Conservation (phyloP, 305 asterid species). For the Fraxinus latifolia region DNA sequence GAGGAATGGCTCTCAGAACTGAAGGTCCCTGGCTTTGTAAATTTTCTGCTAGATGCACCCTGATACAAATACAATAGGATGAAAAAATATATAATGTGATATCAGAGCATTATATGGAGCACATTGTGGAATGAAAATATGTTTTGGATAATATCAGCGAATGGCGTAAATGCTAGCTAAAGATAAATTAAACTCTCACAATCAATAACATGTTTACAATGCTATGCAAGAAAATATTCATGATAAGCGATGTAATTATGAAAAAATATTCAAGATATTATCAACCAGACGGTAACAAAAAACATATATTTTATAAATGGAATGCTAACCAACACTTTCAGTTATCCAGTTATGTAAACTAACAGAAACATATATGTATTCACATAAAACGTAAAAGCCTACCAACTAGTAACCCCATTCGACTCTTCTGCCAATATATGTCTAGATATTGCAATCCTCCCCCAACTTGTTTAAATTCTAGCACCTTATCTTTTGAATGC, state of each 20-base stretch:
- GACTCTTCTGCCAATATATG: background rate
- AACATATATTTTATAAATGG: background rate
- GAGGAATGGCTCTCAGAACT: constrained; percentile 47
- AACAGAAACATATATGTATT: background rate
- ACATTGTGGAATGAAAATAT: background rate
- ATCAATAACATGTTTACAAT: background rate
- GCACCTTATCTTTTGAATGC: background rate
- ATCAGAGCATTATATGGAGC: constrained; percentile 5
- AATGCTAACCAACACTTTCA: background rate
- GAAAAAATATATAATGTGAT: background rate
- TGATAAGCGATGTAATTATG: background rate
- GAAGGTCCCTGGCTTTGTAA: constrained; percentile 52
- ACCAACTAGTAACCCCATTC: background rate
- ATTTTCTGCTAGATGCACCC: constrained; percentile 56
- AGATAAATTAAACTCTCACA: background rate
- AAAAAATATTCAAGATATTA: background rate
- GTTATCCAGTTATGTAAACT: background rate
- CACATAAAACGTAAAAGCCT: background rate
- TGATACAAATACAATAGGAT: constrained; percentile 24
- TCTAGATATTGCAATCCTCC: background rate
- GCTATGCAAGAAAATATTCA: background rate
- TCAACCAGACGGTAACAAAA: background rate
- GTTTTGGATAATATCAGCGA: background rate
- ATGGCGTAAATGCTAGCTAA: background rate
- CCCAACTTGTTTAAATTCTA: background rate